These are phyloP conservation scores for Cenchrus fungigraminus DNA, from an alignment of 176 grass and related monocot species.

Conservation along the genomic window DNA sequence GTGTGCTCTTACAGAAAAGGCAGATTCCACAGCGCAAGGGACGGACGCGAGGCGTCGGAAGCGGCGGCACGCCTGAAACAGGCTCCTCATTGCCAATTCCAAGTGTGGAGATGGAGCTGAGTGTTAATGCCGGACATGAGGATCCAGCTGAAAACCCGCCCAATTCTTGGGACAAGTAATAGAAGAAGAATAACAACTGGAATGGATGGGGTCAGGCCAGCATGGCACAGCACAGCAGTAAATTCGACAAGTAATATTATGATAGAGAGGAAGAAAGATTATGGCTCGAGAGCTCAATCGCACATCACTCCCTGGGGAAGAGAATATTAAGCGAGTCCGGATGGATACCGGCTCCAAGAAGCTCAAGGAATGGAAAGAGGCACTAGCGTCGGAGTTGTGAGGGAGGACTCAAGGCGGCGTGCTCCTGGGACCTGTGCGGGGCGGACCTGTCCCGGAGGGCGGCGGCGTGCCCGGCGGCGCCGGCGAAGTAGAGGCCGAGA, in stretches of 20 bases:
- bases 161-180: not conserved
- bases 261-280: not conserved
- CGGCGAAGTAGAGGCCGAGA: not conserved
- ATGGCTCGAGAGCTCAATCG: not conserved
- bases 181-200: not conserved
- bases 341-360: not conserved
- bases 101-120: not conserved
- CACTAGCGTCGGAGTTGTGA: not conserved
- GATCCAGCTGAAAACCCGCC: not conserved
- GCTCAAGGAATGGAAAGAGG: no score
- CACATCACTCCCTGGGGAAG: not conserved
- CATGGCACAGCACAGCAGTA: not conserved
- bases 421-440: not conserved
- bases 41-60: not conserved
- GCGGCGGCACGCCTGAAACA: constrained; percentile 11
- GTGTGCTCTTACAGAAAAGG: constrained; percentile 41
- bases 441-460: not conserved
- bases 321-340: no score
- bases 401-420: not conserved
- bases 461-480: not conserved
- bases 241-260: not conserved
- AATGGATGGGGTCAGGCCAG: not conserved
- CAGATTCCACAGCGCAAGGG: not conserved
- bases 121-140: not conserved
- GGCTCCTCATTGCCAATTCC: constrained; percentile 43